A percentile compares a stretch with the other conserved stretches of the same genome.
Evolutionary conservation across 2,329 filamentous ascomycete genomes (phyloP).

Genomic region (Aaosphaeria arxii): DNA sequence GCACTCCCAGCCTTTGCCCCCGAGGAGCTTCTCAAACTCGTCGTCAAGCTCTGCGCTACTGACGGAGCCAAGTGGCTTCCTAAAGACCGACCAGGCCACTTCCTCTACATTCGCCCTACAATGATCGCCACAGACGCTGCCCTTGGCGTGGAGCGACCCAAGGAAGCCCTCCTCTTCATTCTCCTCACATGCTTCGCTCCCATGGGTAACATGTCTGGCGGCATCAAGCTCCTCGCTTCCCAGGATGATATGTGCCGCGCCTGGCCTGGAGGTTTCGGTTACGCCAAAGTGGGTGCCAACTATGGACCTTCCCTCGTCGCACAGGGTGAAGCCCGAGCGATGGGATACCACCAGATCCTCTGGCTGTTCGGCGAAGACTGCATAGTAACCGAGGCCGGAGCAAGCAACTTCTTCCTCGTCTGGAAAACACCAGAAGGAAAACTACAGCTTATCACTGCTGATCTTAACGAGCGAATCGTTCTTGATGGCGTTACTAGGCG

Average conservation of each 20-base stretch:
- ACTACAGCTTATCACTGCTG: constrained; percentile 75
- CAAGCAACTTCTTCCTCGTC: constrained; percentile 87
- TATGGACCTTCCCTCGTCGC: constrained; percentile 82
- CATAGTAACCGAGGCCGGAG: constrained; percentile 85
- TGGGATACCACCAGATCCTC: constrained; percentile 86
- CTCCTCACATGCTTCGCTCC: constrained; percentile 55
- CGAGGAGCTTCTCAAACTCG: constrained; percentile 69
- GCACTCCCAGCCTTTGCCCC: constrained; percentile 73
- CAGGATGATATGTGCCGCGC: constrained; percentile 81
- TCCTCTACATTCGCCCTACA: constrained; percentile 82
- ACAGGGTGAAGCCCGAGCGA: constrained; percentile 67
- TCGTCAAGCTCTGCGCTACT: constrained; percentile 67
- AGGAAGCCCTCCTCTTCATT: constrained; percentile 85
- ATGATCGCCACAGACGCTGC: constrained; percentile 80
- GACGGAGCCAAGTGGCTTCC: constrained; percentile 81
- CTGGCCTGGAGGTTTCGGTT: constrained; percentile 91
- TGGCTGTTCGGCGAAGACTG: constrained; percentile 82
- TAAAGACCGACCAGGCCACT: constrained; percentile 62
- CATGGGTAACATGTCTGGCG: constrained; percentile 36
- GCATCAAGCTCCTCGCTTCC: constrained; percentile 71
- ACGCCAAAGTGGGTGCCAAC: constrained; percentile 90
- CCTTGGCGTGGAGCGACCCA: constrained; percentile 76
- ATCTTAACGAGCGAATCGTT: constrained; percentile 78
- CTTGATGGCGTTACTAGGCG: constrained; percentile 84
- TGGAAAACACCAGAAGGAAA: constrained; percentile 66